Percentiles rank a stretch among this genome's conserved stretches.
Conservation (phyloP, 2,329 filamentous ascomycete genomes). For the Tolypocladium ophioglossoides region DNA sequence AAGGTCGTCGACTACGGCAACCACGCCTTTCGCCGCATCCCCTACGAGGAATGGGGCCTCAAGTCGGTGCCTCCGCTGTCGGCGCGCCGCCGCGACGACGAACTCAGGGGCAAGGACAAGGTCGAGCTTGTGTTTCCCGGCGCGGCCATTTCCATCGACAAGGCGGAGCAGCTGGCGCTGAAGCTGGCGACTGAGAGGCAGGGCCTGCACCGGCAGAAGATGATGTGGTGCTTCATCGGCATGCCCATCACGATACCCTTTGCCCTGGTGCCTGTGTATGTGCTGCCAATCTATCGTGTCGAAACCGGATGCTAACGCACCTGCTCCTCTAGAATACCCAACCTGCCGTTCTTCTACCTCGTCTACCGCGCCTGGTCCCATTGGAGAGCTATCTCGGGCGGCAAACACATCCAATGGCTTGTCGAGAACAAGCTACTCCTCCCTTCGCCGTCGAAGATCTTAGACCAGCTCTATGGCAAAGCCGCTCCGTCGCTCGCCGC, state of each 20-base stretch:
- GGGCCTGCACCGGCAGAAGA: constrained; percentile 60
- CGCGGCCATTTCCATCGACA: constrained; percentile 53
- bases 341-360: constrained; percentile 95
- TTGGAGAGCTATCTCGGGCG: constrained; percentile 76
- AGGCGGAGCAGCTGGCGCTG: constrained; percentile 54
- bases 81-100: constrained; percentile 51
- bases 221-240: constrained; percentile 71
- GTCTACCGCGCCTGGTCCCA: constrained; percentile 87
- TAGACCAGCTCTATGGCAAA: constrained; percentile 64
- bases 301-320: background rate
- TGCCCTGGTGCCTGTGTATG: constrained; percentile 76
- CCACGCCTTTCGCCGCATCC: constrained; percentile 71
- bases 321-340: constrained; percentile 56
- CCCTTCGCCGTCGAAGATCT: constrained; percentile 51
- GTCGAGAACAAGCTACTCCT: constrained; percentile 61
- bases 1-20: constrained; percentile 81
- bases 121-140: constrained; percentile 70
- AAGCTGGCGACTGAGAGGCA: constrained; percentile 72
- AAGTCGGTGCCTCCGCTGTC: constrained; percentile 86
- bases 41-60: constrained; percentile 95
- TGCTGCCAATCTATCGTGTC: constrained; percentile 7
- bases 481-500: constrained; percentile 5
- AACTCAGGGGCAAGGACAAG: constrained; percentile 49
- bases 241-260: constrained; percentile 80
- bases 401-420: constrained; percentile 75